Evolutionary conservation across 371 early-diverging fungal genomes (phyloP).

Genomic region (Nematocida sp.): DNA sequence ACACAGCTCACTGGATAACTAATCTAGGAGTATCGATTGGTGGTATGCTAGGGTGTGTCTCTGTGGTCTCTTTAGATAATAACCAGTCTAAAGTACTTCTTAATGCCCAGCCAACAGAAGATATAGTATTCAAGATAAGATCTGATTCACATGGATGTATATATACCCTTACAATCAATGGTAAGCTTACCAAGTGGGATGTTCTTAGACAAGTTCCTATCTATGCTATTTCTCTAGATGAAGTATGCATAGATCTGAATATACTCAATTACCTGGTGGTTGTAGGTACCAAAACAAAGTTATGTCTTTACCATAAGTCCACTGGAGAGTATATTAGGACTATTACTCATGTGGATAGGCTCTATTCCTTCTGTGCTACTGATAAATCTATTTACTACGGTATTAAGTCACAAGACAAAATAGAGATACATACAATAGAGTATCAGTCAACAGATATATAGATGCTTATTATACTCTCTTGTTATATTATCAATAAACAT

Average conservation of each 20-base stretch:
- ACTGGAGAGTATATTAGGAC: constrained; percentile 54
- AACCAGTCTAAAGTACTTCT: neutral
- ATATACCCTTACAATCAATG: constrained; percentile 55
- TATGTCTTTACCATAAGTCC: constrained; percentile 50
- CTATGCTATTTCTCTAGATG: constrained; percentile 47
- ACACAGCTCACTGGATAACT: constrained; percentile 76
- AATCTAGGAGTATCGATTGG: constrained; percentile 82
- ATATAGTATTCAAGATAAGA: constrained; percentile 29
- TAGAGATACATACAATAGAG: constrained; percentile 2
- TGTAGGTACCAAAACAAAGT: constrained; percentile 44
- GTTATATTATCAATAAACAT: too few relatives aligned
- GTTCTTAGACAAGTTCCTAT: constrained; percentile 9
- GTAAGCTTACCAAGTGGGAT: constrained; percentile 58
- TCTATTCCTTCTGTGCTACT: constrained; percentile 18
- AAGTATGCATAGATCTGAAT: constrained; percentile 35
- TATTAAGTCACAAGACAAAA: neutral
- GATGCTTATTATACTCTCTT: too few relatives aligned
- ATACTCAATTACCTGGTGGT: constrained; percentile 55
- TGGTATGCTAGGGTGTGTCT: constrained; percentile 67
- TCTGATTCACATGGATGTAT: constrained; percentile 46
- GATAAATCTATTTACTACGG: constrained; percentile 9
- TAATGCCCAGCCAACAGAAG: constrained; percentile 28
- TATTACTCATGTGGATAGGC: neutral
- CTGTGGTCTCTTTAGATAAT: constrained; percentile 52
- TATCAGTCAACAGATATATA: too few relatives aligned